phyloP scores from a whole-genome alignment of 805 yeast species.

The Sugiyamaella qingdaonensis region DNA sequence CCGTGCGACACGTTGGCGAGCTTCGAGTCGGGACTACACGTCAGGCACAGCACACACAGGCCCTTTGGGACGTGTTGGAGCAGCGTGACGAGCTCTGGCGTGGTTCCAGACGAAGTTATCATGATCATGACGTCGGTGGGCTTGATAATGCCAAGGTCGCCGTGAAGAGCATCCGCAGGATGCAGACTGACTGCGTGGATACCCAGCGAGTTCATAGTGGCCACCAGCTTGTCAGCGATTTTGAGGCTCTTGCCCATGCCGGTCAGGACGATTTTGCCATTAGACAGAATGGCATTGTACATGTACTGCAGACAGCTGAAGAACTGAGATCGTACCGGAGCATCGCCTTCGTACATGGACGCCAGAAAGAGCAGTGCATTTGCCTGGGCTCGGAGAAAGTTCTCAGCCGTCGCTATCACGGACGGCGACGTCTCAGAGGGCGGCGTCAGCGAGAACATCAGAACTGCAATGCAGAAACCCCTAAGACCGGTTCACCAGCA shows the following conservation, averaged over 20 bases:
- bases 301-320: slow-evolving; percentile 30
- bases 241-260: slow-evolving; percentile 86
- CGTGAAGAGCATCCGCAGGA: slow-evolving; percentile 87
- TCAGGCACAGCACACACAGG: slow-evolving; percentile 56
- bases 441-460: slow-evolving; percentile 31
- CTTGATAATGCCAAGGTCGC: slow-evolving; percentile 73
- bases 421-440: slow-evolving; percentile 51
- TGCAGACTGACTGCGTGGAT: slow-evolving; percentile 65
- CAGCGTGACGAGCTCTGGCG: slow-evolving; percentile 63
- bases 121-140: slow-evolving; percentile 56
- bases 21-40: slow-evolving; percentile 56
- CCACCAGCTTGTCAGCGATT: slow-evolving; percentile 72
- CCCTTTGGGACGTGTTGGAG: slow-evolving; percentile 52
- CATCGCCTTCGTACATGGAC: slow-evolving; percentile 24
- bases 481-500: no score
- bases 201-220: slow-evolving; percentile 77
- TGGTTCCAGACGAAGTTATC: slow-evolving; percentile 76
- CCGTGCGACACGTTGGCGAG: slow-evolving; percentile 51
- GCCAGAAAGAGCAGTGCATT: slow-evolving; percentile 33
- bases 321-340: slow-evolving; percentile 27
- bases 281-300: slow-evolving; percentile 39
- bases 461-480: no score
- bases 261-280: slow-evolving; percentile 69
- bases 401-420: slow-evolving; percentile 40
- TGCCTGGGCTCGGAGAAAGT: slow-evolving; percentile 35